These are phyloP conservation scores for Albugo laibachii DNA, from an alignment of 352 stramenopile species.

Conservation along the genomic window DNA sequence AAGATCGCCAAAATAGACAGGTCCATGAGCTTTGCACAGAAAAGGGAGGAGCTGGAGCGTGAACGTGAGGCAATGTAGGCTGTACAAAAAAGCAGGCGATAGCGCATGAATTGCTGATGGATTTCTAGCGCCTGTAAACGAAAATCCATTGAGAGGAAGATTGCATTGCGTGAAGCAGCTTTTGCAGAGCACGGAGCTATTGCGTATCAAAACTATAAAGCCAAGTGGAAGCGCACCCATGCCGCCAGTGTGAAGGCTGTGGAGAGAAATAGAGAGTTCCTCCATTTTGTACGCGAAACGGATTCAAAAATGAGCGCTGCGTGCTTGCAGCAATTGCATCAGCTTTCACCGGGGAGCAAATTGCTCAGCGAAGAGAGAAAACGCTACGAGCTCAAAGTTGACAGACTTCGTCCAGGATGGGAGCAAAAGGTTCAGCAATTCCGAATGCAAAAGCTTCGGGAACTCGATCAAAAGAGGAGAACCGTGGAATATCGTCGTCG, in stretches of 20 bases:
- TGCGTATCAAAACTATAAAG: conserved; percentile 32
- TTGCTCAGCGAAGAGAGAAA: conserved; percentile 37
- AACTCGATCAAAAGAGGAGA: conserved; percentile 56
- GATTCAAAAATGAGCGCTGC: conserved; percentile 29
- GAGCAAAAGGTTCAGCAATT: conserved; percentile 34
- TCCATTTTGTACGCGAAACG: conserved; percentile 22
- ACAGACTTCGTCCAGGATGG: conserved; percentile 52
- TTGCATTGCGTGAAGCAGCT: conserved; percentile 47
- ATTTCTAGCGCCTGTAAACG: conserved; percentile 11
- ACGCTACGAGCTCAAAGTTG: conserved; percentile 32
- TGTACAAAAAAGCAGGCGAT: too few species aligned
- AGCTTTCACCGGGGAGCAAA: conserved; percentile 18
- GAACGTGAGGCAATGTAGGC: conserved; percentile 38
- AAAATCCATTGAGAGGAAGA: conserved; percentile 44
- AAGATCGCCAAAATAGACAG: too few species aligned
- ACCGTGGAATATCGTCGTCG: conserved; percentile 40
- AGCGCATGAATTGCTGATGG: too few species aligned
- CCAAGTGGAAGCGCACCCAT: conserved; percentile 38
- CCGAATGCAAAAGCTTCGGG: conserved; percentile 27
- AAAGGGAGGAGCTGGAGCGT: conserved; percentile 32
- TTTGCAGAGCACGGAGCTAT: conserved; percentile 55
- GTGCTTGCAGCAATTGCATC: conserved; percentile 16
- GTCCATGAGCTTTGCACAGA: conserved; percentile 7
- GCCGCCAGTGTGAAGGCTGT: conserved; percentile 18
- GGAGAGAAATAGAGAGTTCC: conserved; percentile 43